These are phyloP conservation scores for Puccinia triticina DNA, from an alignment of 1,284 basidiomycete species.

Conservation along the genomic window DNA sequence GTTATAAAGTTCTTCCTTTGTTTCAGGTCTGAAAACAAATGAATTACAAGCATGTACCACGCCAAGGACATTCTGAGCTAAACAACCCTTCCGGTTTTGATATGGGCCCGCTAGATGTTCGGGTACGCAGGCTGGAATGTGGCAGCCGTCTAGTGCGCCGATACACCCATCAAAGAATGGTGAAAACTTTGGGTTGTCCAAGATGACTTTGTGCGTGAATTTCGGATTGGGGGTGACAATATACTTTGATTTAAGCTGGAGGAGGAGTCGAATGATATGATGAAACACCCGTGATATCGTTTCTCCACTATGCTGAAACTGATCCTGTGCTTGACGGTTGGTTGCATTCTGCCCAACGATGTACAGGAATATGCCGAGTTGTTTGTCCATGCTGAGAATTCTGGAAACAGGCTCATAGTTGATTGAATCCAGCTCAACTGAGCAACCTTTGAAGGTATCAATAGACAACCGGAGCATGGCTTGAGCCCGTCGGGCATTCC, in stretches of 20 bases:
- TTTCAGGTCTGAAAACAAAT: constrained; percentile 40
- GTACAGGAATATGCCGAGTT: not conserved
- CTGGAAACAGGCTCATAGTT: not conserved
- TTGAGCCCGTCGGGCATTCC: not conserved
- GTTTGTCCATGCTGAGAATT: not conserved
- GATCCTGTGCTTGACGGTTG: constrained; percentile 34
- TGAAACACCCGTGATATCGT: constrained; percentile 52
- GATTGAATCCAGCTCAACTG: not conserved
- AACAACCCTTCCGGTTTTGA: constrained; percentile 60
- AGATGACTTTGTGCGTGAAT: constrained; percentile 23
- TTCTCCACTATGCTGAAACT: constrained; percentile 53
- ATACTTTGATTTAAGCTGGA: constrained; percentile 10
- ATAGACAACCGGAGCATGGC: not conserved
- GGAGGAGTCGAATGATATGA: not conserved
- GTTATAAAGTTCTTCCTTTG: constrained; percentile 52
- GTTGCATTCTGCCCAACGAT: constrained; percentile 1
- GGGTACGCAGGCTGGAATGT: constrained; percentile 59
- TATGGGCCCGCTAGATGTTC: constrained; percentile 55
- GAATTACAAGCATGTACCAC: no score
- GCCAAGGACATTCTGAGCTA: constrained; percentile 62
- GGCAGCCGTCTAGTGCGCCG: constrained; percentile 63
- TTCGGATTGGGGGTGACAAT: constrained; percentile 41
- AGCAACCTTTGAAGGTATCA: not conserved
- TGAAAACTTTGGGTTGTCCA: no score
- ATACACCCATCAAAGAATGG: constrained; percentile 61